phyloP scores from a whole-genome alignment of 176 grass and related monocot species.

The Aegilops longissima region DNA sequence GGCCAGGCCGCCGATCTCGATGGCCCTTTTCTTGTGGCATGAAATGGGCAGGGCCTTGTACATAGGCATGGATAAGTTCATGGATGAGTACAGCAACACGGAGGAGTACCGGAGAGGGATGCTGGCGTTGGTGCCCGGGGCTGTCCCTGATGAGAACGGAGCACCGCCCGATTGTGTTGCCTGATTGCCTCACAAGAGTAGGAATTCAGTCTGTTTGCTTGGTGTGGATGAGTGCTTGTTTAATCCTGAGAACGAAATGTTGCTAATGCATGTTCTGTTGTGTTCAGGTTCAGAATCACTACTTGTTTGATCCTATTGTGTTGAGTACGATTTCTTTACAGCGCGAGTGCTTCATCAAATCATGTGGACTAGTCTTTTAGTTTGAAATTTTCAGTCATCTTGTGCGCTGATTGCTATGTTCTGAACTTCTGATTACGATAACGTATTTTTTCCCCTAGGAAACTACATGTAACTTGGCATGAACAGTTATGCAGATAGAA shows the following conservation, averaged over 20 bases:
- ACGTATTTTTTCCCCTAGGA: too few relatives aligned
- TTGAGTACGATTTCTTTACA: background rate
- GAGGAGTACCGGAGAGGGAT: background rate
- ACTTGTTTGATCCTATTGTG: background rate
- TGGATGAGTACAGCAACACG: background rate
- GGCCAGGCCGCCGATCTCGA: background rate
- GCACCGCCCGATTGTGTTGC: background rate
- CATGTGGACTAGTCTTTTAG: background rate
- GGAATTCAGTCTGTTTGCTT: background rate
- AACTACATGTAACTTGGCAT: too few relatives aligned
- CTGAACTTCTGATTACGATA: too few relatives aligned
- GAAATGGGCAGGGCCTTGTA: background rate
- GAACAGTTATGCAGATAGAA: too few relatives aligned
- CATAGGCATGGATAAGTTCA: background rate
- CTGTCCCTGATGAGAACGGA: background rate
- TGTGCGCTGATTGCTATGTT: background rate
- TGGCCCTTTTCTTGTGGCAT: too few relatives aligned
- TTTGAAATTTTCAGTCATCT: background rate
- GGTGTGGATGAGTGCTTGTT: background rate
- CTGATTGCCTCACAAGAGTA: background rate
- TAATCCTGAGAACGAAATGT: background rate
- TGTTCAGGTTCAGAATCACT: too few relatives aligned
- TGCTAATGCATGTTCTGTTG: too few relatives aligned
- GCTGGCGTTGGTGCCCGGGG: background rate
- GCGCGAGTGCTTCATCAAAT: background rate